A percentile compares a stretch with the other conserved stretches of the same genome.
These are phyloP conservation scores for Borealophlyctis nickersoniae DNA, from an alignment of 192 early-diverging fungal species.

Conservation along the genomic window DNA sequence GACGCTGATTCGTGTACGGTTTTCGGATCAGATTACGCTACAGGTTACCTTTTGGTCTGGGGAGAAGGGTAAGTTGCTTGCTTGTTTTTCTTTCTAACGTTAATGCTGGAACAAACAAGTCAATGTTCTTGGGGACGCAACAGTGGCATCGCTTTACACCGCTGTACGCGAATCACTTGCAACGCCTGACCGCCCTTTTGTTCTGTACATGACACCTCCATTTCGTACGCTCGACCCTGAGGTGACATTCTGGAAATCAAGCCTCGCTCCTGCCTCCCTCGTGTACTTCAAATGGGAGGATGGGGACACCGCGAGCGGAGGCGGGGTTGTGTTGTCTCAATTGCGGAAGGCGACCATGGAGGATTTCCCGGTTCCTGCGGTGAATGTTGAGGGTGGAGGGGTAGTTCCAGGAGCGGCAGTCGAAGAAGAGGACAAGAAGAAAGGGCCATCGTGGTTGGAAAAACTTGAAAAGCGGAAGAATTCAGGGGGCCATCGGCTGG, in stretches of 20 bases:
- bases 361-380: conserved; percentile 25
- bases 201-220: conserved; percentile 44
- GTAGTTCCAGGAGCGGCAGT: background rate
- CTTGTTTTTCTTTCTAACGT: too few species aligned
- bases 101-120: too few species aligned
- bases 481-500: background rate
- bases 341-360: conserved; percentile 14
- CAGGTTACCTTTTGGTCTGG: conserved; percentile 73
- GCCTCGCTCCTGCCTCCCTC: conserved; percentile 40
- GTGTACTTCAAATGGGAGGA: conserved; percentile 47
- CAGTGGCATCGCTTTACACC: conserved; percentile 12
- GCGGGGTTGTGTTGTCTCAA: conserved; percentile 8
- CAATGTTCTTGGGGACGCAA: background rate
- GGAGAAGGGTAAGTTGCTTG: conserved; percentile 45
- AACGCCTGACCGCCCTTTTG: conserved; percentile 14
- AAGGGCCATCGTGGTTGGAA: background rate
- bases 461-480: background rate
- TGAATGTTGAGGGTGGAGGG: background rate
- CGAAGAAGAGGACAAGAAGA: background rate
- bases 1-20: conserved; percentile 73
- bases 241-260: conserved; percentile 43
- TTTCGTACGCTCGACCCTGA: conserved; percentile 22
- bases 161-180: conserved; percentile 11
- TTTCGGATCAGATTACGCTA: conserved; percentile 72
- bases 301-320: conserved; percentile 9